Evolutionary conservation across 768 basidiomycete genomes (phyloP), one percentile per base, ranked within the genome.

Genomic region (Hygrophoropsis aurantiaca): DNA sequence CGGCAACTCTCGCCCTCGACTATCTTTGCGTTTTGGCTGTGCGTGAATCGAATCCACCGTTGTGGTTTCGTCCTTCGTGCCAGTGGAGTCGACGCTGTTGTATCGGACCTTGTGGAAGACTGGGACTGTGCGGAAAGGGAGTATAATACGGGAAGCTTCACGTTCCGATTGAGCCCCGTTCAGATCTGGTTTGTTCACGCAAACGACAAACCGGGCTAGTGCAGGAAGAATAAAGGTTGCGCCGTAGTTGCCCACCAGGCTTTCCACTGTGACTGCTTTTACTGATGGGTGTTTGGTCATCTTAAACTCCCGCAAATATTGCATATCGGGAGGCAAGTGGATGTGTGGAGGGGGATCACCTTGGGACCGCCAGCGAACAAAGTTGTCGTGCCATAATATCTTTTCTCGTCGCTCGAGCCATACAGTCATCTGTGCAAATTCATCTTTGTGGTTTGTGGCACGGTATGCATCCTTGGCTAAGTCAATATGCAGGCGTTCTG

Each of bases 371-470:
- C 60, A 66, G 16, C 40, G 11, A 8, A 70, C 49, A 39, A 53
- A 64, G 11, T 54, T 55, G 5, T 53, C 47, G 47, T 57, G 60
- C 1, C 41, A 55, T 16, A 53, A 32, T 7, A 71, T 47, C 46
- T 68, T 65, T 52, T 73, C 69, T 26, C 53, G 44, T 1, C 61
- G 57, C 34, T 69, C 58, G 0, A 74, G 55, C 70, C 69, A 72
- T 62, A 24, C 58, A 57, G n/a, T n/a, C n/a, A n/a, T n/a, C n/a
- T n/a, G n/a, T n/a, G n/a, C n/a, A n/a, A n/a, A n/a, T n/a, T n/a
- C n/a, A n/a, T n/a, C n/a, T n/a, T n/a, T n/a, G n/a, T n/a, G n/a
- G n/a, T n/a, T n/a, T n/a, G n/a, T n/a, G n/a, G n/a, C n/a, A n/a
- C n/a, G n/a, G n/a, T n/a, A n/a, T n/a, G n/a, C n/a, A n/a, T n/a